These are phyloP conservation scores for Stylosanthes scabra DNA, from an alignment of 331 rosid genomes.

Conservation along the genomic window DNA sequence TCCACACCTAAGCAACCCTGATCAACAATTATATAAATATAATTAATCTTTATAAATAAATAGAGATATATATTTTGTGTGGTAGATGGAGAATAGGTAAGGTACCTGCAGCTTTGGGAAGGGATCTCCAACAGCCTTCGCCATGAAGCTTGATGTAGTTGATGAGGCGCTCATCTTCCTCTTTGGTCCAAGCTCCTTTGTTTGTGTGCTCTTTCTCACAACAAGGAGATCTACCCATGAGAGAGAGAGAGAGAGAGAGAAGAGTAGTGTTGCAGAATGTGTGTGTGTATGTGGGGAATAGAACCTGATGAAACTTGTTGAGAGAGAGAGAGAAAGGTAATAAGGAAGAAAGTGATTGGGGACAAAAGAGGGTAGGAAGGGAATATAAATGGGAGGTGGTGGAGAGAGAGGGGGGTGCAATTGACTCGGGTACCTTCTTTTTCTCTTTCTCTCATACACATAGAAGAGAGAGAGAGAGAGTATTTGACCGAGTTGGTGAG, in stretches of 20 bases:
- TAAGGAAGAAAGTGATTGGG: neutral
- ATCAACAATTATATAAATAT: too few relatives aligned
- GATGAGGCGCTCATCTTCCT: slow-evolving; percentile 63
- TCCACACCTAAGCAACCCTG: slow-evolving; percentile 67
- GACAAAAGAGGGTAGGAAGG: neutral
- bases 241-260: neutral
- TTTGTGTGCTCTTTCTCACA: slow-evolving; percentile 59
- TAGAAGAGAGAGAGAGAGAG: slow-evolving; percentile 14
- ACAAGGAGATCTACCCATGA: slow-evolving; percentile 70
- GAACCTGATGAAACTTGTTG: slow-evolving; percentile 2
- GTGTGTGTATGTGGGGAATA: neutral
- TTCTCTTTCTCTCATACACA: neutral
- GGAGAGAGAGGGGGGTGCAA: slow-evolving; percentile 32
- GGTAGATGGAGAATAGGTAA: too few relatives aligned
- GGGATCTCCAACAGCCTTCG: slow-evolving; percentile 61
- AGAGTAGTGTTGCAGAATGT: neutral
- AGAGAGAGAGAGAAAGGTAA: too few relatives aligned
- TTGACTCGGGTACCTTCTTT: slow-evolving; percentile 50
- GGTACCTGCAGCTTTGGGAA: slow-evolving; percentile 65
- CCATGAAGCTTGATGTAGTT: slow-evolving; percentile 58
- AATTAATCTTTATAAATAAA: too few relatives aligned
- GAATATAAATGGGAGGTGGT: slow-evolving; percentile 49
- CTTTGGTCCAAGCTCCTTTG: slow-evolving; percentile 71
- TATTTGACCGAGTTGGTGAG: slow-evolving; percentile 69
- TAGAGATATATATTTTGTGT: too few relatives aligned